Conservation (phyloP, 140 eudicot species). For the Flaveria floridana region DNA sequence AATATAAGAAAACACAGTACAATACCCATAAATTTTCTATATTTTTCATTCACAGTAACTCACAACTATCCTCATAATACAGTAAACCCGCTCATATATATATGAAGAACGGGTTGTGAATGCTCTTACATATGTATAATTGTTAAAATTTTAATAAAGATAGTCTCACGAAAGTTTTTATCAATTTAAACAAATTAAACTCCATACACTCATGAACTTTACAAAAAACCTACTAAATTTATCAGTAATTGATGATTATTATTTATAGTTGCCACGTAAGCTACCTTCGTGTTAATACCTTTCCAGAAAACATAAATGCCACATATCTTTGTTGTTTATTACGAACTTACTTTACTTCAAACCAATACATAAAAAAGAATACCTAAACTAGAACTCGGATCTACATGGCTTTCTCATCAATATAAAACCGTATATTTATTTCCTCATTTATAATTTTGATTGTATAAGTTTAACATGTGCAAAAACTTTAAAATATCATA, state of each 20-base stretch:
- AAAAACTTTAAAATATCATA: too few species aligned
- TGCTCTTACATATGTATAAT: not conserved
- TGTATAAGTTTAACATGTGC: not conserved
- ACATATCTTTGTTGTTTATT: not conserved
- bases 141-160: not conserved
- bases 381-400: not conserved
- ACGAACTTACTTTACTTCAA: not conserved
- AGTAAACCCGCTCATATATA: too few species aligned
- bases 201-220: not conserved
- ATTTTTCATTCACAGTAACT: too few species aligned
- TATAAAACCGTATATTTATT: not conserved
- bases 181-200: not conserved
- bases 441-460: not conserved
- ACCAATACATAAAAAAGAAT: not conserved
- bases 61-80: too few species aligned
- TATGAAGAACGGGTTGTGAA: too few species aligned
- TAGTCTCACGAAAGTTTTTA: not conserved
- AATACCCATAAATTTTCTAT: too few species aligned
- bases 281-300: not conserved
- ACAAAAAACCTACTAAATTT: not conserved
- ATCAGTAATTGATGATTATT: not conserved
- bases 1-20: too few species aligned
- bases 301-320: not conserved
- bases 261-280: not conserved
- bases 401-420: not conserved